Evolutionary conservation across 1,284 basidiomycete genomes (phyloP), one percentile per base, ranked within the genome.

Genomic region (Porodaedalea pini): DNA sequence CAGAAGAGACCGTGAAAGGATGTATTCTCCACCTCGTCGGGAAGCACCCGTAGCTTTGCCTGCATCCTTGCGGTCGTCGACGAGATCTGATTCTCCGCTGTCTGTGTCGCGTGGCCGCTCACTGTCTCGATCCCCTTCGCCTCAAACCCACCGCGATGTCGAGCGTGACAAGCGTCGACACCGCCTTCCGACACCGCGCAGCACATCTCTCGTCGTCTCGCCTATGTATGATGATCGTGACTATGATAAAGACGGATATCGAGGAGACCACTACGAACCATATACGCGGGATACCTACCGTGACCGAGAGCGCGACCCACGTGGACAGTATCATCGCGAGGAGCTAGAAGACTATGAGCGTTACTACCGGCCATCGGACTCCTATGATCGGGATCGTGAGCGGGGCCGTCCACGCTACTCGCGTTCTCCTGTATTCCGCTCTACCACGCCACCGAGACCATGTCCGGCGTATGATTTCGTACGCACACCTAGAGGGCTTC

Each of bases 201-300:
- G 50, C 23, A 41, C 57, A 25, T 40, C 59, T 34, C 13, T 57
- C 45, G 21, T 51, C 27, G 25, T 48, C 27, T 44, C 62, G 7
- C 61, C 57, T 11, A 31, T 19, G 17, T 51, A 39, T 25, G 41
- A 56, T 19, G 29, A 54, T 32, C 48, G 56, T 34, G 51, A 59
- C 31, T 54, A 57, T 36, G 56, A 61, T 36, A 58, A 49, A 50
- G 43, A 45, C 27, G 50, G 52, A 39, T 10, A 49, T 21, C 45
- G 59, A 17, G 58, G 56, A 11, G 58, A 65, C 23, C 53, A 58
- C 21, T 56, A 61, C 43, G 59, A 61, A 19, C 54, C 49, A 10
- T 45, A 58, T 48, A 32, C 41, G 29, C 36, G 40, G 15, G 58
- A 57, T 19, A 25, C 23, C 10, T 60, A 57, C 21, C 55, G 48